phyloP scores from a whole-genome alignment of 2,329 filamentous ascomycete genomes.

The Microascus cirrosus region DNA sequence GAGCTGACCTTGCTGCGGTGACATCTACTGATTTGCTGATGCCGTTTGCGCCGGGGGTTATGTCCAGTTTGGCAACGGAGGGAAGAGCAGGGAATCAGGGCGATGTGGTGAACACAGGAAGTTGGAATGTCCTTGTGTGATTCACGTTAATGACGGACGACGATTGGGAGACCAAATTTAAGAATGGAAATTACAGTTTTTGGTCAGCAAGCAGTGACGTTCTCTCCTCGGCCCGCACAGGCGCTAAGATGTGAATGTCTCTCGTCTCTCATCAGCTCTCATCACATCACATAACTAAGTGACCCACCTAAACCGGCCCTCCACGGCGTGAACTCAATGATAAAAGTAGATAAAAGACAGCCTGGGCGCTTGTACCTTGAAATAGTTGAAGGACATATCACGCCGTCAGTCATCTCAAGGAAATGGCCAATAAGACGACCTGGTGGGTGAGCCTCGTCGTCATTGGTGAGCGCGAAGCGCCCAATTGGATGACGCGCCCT shows the following conservation, averaged over 20 bases:
- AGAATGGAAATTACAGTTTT: background rate
- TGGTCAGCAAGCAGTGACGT: background rate
- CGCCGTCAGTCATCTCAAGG: background rate
- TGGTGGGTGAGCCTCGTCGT: background rate
- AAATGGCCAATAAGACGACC: background rate
- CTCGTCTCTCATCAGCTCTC: background rate
- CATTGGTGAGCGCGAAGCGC: background rate
- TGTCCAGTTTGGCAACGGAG: background rate
- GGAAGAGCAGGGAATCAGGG: background rate
- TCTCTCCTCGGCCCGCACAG: background rate
- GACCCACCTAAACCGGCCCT: background rate
- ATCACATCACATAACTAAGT: background rate
- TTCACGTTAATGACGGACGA: background rate
- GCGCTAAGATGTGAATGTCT: background rate
- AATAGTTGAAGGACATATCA: background rate
- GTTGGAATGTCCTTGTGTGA: background rate
- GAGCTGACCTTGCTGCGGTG: background rate
- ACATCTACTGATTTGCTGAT: background rate
- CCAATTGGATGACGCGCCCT: background rate
- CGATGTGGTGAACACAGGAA: background rate
- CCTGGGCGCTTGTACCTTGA: too few species aligned
- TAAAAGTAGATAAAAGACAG: too few species aligned
- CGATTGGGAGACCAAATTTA: background rate
- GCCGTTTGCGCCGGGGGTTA: background rate
- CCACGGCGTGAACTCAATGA: too few species aligned